A percentile compares a stretch with the other conserved stretches of the same genome.
These are phyloP conservation scores for Boehmeria nivea DNA, from an alignment of 306 rosid species.

Conservation along the genomic window DNA sequence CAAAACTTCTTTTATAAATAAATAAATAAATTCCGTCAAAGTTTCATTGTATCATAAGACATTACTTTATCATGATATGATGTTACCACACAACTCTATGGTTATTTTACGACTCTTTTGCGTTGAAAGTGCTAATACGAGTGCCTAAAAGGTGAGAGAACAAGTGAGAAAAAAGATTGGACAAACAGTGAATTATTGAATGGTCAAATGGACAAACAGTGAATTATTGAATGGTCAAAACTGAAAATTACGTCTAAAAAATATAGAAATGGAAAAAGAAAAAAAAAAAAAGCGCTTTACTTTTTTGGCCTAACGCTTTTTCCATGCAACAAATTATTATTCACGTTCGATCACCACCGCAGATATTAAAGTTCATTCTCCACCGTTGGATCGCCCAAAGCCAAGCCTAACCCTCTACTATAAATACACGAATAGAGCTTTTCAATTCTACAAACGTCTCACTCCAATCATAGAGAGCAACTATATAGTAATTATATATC, in stretches of 20 bases:
- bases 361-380: slow-evolving; percentile 30
- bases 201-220: no score
- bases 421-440: slow-evolving; percentile 34
- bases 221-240: not conserved
- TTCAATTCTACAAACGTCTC: slow-evolving; percentile 1
- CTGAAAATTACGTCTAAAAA: not conserved
- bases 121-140: not conserved
- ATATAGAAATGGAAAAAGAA: slow-evolving; percentile 22
- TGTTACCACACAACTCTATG: not conserved
- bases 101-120: no score
- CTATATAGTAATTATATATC: no score
- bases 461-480: slow-evolving; percentile 11
- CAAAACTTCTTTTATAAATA: no score
- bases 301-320: not conserved
- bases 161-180: not conserved
- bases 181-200: no score
- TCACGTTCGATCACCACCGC: slow-evolving; percentile 21
- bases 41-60: no score
- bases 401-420: slow-evolving; percentile 14
- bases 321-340: not conserved
- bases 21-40: no score
- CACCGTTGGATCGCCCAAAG: slow-evolving; percentile 16
- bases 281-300: slow-evolving; percentile 31
- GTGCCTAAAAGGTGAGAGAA: slow-evolving; percentile 7
- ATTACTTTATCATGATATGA: no score